Conservation (phyloP, 2,329 filamentous ascomycete species). For the Venturia nashicola region DNA sequence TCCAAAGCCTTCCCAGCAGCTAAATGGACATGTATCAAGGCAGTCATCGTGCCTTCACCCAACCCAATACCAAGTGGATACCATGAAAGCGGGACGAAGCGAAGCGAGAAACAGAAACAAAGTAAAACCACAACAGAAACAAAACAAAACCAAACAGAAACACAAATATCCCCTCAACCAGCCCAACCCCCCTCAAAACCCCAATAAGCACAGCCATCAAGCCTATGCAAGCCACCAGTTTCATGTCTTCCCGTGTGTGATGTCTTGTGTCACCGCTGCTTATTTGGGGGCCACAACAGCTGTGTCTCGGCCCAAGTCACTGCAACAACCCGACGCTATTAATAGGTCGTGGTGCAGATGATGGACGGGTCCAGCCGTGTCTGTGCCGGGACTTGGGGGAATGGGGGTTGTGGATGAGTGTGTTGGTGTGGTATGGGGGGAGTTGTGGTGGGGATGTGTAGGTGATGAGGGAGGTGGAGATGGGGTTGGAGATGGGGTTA, state of each 20-base stretch:
- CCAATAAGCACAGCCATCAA: too few relatives aligned
- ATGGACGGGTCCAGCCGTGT: not conserved
- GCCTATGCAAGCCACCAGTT: not conserved
- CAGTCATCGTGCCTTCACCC: not conserved
- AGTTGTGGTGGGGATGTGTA: not conserved
- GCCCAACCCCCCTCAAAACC: too few relatives aligned
- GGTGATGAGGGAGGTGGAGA: not conserved
- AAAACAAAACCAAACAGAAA: too few relatives aligned
- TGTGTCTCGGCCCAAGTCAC: too few relatives aligned
- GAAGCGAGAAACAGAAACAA: not conserved
- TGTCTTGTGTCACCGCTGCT: too few relatives aligned
- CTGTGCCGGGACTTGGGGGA: not conserved
- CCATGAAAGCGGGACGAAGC: too few relatives aligned
- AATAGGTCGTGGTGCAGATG: not conserved
- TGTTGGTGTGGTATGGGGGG: too few relatives aligned
- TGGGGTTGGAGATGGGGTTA: too few relatives aligned
- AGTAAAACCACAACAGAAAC: too few relatives aligned
- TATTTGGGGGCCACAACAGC: too few relatives aligned
- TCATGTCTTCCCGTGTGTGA: not conserved
- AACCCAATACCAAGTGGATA: too few relatives aligned
- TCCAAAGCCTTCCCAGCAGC: not conserved
- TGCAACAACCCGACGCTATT: not conserved
- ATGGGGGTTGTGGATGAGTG: not conserved
- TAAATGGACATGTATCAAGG: not conserved
- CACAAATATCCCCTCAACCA: too few relatives aligned